Conservation (phyloP, 768 basidiomycete species). For the Psilocybe azurescens region DNA sequence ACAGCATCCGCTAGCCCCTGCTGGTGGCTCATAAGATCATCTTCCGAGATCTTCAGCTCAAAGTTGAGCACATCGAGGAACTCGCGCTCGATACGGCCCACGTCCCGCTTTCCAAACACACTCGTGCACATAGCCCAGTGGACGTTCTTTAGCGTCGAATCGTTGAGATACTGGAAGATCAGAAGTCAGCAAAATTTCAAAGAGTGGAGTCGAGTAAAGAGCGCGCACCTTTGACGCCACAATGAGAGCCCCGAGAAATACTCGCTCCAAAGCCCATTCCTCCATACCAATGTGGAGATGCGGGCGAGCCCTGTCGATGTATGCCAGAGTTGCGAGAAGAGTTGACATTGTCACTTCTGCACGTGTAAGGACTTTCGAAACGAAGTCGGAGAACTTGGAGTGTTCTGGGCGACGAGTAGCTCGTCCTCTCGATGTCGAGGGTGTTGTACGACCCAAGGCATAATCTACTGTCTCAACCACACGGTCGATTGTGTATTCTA, state of each 20-base stretch:
- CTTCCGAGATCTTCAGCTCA: slow-evolving; percentile 68
- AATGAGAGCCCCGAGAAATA: slow-evolving; percentile 91
- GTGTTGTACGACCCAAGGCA: slow-evolving; percentile 70
- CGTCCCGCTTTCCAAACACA: slow-evolving; percentile 81
- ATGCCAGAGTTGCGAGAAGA: slow-evolving; percentile 73
- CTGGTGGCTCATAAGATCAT: slow-evolving; percentile 62
- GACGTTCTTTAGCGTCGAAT: slow-evolving; percentile 88
- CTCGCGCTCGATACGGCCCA: slow-evolving; percentile 83
- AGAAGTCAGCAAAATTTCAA: slow-evolving; percentile 7
- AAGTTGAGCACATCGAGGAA: slow-evolving; percentile 83
- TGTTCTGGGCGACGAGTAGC: slow-evolving; percentile 54
- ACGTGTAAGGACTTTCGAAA: slow-evolving; percentile 67
- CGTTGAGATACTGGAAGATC: slow-evolving; percentile 72
- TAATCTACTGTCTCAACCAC: slow-evolving; percentile 78
- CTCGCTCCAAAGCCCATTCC: slow-evolving; percentile 88
- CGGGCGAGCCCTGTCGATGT: slow-evolving; percentile 77
- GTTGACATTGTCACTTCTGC: slow-evolving; percentile 77
- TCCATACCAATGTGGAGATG: slow-evolving; percentile 83
- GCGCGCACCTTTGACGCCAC: slow-evolving; percentile 76
- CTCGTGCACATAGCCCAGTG: slow-evolving; percentile 90
- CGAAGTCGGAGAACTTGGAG: slow-evolving; percentile 67
- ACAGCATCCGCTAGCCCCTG: slow-evolving; percentile 39
- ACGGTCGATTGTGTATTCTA: slow-evolving; percentile 74
- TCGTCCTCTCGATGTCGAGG: slow-evolving; percentile 57
- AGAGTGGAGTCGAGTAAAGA: slow-evolving; percentile 20